These are phyloP conservation scores for Aureobasidium musti DNA, from an alignment of 2,329 filamentous ascomycete genomes.

Conservation along the genomic window DNA sequence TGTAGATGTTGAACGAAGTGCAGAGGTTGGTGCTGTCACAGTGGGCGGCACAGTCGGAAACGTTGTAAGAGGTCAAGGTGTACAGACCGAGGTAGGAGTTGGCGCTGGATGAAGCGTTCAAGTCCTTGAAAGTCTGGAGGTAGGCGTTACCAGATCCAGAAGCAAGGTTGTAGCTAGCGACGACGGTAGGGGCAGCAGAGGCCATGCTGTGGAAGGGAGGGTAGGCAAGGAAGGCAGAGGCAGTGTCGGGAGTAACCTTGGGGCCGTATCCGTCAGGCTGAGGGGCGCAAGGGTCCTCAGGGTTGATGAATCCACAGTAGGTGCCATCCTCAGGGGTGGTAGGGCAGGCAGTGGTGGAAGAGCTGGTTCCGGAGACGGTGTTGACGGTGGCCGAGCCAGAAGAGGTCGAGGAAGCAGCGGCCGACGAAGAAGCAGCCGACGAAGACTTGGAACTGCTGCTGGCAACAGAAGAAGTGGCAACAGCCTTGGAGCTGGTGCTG, in stretches of 20 bases:
- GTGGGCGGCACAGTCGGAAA: constrained; percentile 31
- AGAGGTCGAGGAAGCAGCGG: constrained; percentile 22
- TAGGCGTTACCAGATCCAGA: constrained; percentile 30
- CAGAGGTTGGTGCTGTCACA: constrained; percentile 34
- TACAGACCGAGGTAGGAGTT: constrained; percentile 35
- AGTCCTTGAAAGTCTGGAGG: constrained; percentile 34
- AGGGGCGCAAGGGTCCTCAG: constrained; percentile 35
- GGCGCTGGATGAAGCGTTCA: constrained; percentile 33
- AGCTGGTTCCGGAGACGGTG: constrained; percentile 33
- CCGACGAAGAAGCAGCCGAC: constrained; percentile 18
- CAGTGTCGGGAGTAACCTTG: constrained; percentile 35
- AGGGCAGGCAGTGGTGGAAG: constrained; percentile 37
- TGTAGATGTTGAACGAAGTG: constrained; percentile 34
- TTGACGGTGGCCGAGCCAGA: constrained; percentile 24
- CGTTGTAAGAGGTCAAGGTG: constrained; percentile 34
- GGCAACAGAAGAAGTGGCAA: neutral
- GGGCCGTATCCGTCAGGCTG: constrained; percentile 37
- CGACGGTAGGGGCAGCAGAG: constrained; percentile 34
- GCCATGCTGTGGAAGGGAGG: constrained; percentile 35
- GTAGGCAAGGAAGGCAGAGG: constrained; percentile 36
- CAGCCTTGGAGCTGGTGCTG: constrained; percentile 9
- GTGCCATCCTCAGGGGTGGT: constrained; percentile 40
- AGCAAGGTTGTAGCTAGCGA: constrained; percentile 30
- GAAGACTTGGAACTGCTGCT: constrained; percentile 14
- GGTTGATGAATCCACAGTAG: constrained; percentile 45